Evolutionary conservation across 2,329 filamentous ascomycete genomes (phyloP).

Genomic region (Colletotrichum orbiculare): DNA sequence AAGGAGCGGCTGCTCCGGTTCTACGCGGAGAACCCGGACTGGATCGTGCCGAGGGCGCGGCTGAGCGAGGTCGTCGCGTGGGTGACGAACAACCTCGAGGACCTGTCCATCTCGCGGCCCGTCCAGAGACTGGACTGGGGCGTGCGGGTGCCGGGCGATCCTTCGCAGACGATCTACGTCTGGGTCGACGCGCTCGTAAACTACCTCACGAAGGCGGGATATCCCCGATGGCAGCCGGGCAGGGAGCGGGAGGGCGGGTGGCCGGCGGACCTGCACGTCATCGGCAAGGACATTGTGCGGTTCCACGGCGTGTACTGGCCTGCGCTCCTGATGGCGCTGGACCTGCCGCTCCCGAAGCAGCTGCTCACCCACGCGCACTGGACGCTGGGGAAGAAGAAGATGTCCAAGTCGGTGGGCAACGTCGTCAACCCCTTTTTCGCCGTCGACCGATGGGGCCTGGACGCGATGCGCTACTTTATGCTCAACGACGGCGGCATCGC

Average conservation of each 20-base stretch:
- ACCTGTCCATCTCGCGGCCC: conserved; percentile 90
- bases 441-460: conserved; percentile 86
- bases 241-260: conserved; percentile 74
- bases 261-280: conserved; percentile 91
- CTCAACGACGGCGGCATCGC: conserved; percentile 81
- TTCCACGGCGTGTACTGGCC: conserved; percentile 99
- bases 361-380: conserved; percentile 94
- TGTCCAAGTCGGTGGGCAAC: conserved; percentile 96
- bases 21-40: conserved; percentile 81
- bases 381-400: conserved; percentile 91
- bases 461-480: conserved; percentile 90
- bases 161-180: conserved; percentile 92
- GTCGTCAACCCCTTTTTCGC: conserved; percentile 96
- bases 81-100: conserved; percentile 81
- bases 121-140: conserved; percentile 85
- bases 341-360: conserved; percentile 80
- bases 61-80: conserved; percentile 84
- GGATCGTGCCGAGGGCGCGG: conserved; percentile 77
- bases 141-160: conserved; percentile 86
- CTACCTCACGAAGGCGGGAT: conserved; percentile 89
- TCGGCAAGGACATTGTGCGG: conserved; percentile 95
- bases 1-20: conserved; percentile 81
- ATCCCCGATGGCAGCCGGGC: conserved; percentile 78
- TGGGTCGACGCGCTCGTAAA: conserved; percentile 98
- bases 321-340: conserved; percentile 89